Conservation (phyloP, 495 filamentous ascomycete genomes). For the Neurospora cerealis region DNA sequence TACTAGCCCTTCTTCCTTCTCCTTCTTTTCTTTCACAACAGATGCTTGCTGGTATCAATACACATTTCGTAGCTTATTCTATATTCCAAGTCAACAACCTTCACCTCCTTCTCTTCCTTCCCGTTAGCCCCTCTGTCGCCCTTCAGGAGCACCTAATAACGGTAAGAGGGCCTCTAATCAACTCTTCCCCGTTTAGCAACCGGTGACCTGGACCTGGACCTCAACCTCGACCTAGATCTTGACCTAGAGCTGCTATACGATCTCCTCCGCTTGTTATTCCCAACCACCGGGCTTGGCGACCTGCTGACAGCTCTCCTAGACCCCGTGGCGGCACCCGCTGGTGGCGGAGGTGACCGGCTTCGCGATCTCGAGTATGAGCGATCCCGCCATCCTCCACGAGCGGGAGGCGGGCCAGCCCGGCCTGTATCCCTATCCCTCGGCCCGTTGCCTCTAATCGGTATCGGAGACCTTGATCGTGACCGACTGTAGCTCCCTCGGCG, state of each 20-base stretch:
- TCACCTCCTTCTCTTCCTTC: neutral
- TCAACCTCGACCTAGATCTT: constrained; percentile 12
- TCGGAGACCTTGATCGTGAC: constrained; percentile 3
- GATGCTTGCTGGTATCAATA: neutral
- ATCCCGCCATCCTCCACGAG: neutral
- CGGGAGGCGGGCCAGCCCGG: neutral
- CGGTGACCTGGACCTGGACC: neutral
- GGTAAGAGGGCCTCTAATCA: neutral
- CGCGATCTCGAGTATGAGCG: constrained; percentile 3
- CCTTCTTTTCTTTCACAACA: neutral
- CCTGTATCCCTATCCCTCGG: neutral
- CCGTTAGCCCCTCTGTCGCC: neutral
- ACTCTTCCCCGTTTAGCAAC: constrained; percentile 4
- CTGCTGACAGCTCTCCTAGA: constrained; percentile 11
- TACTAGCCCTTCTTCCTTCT: neutral
- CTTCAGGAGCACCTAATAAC: neutral
- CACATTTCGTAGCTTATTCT: neutral
- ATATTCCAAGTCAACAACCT: neutral
- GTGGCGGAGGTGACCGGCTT: constrained; percentile 8
- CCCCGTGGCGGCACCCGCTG: neutral
- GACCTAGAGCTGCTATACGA: constrained; percentile 16
- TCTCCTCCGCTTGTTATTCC: constrained; percentile 17
- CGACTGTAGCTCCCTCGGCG: constrained; percentile 6
- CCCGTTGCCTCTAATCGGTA: neutral
- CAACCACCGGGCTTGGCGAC: constrained; percentile 6